Evolutionary conservation across 148 eudicot species (phyloP).

Genomic region (Limonium bicolor): DNA sequence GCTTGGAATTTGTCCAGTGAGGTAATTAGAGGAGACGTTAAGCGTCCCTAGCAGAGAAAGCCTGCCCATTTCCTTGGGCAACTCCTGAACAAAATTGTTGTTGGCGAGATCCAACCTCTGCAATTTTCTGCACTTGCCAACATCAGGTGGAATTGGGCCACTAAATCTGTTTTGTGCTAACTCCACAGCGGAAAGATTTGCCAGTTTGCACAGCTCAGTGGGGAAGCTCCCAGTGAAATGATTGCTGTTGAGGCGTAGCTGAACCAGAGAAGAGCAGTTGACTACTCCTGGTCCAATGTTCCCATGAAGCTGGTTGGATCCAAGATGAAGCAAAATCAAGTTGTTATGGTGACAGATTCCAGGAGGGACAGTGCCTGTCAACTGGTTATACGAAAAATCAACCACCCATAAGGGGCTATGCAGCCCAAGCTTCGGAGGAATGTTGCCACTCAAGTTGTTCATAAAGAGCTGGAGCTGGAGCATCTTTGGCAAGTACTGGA

Average conservation of each 20-base stretch:
- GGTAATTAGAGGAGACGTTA: constrained; percentile 59
- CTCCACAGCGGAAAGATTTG: constrained; percentile 59
- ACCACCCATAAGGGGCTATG: constrained; percentile 71
- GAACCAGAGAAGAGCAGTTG: constrained; percentile 51
- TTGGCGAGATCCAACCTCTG: constrained; percentile 77
- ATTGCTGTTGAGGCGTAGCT: constrained; percentile 55
- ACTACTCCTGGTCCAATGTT: constrained; percentile 49
- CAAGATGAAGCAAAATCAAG: constrained; percentile 53
- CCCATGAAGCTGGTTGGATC: constrained; percentile 53
- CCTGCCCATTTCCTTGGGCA: constrained; percentile 76
- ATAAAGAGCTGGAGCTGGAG: constrained; percentile 63
- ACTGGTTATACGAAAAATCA: constrained; percentile 63
- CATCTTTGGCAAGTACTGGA: constrained; percentile 55
- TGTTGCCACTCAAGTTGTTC: constrained; percentile 49
- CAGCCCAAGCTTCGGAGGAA: constrained; percentile 64
- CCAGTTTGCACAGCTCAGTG: constrained; percentile 48
- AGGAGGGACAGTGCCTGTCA: constrained; percentile 68
- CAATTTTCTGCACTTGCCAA: constrained; percentile 51
- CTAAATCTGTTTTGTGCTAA: constrained; percentile 67
- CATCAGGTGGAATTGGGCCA: constrained; percentile 57
- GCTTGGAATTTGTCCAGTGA: constrained; percentile 49
- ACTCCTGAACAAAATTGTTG: constrained; percentile 39
- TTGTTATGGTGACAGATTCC: constrained; percentile 45
- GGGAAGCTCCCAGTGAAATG: constrained; percentile 60
- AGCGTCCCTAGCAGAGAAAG: constrained; percentile 53